Evolutionary conservation across 345 rosid genomes (phyloP), one percentile per base, ranked within the genome.

Genomic region (Brassica carinata): DNA sequence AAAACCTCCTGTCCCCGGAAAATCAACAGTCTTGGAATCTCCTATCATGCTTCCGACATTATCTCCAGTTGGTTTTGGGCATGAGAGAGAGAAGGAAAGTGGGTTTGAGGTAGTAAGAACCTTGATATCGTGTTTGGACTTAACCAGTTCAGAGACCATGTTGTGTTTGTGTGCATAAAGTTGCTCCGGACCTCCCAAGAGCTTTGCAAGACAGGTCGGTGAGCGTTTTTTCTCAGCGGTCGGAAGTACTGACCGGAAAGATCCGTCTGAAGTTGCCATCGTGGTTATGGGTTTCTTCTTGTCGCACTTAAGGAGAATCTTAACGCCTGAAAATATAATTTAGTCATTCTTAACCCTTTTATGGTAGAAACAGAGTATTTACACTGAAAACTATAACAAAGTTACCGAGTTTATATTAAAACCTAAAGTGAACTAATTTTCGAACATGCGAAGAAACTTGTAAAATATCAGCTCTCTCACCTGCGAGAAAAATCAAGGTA

Each of bases 111-210:
- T 81, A n/a, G 74, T 81, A 4, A 71, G 48, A 77, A 57, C 74
- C 1, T 72, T 76, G 53, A 77, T 40, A 11, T 76, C 59, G 26
- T 23, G 73, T 81, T 61, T 72, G 40, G 81, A 81, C 48, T 43
- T 76, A 0, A 81, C 80, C 45, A 81, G 36, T 43, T 58, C 66
- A 30, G 84, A 81, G 65, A 81, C 70, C 59, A 76, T n/a, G 57
- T 67, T 76, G 77, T 81, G 81, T 76, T 81, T 81, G 58, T 23
- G 74, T 33, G 77, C 84, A 66, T 72, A 81, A 40, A 81, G 77
- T 67, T 81, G 81, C 1, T 81, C 84, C 11, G 81, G 84, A 26
- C 84, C 84, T 72, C 84, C 84, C 73, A 76, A 67, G 3, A 81
- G 31, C 71, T 81, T 81, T n/a, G 84, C 84, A 59, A 81, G 77